Evolutionary conservation across 1,139 yeast species (phyloP), one percentile per base, ranked within the genome.

Genomic region (Torulaspora pretoriensis): DNA sequence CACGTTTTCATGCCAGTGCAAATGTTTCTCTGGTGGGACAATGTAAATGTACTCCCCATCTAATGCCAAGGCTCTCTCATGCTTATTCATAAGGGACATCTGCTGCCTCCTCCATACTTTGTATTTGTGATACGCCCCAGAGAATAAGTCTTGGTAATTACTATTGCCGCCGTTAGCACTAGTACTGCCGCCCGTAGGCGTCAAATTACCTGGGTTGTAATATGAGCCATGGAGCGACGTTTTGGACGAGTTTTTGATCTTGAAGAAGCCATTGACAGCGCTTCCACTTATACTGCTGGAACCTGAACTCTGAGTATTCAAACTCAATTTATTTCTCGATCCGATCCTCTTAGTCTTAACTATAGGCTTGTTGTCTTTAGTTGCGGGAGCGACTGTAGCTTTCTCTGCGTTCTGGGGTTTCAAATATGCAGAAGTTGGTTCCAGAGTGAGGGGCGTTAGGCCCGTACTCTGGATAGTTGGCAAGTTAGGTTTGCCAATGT

Each of bases 31-130:
- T 1, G 90, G 80, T 2, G 97, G 97, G 57, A 90, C 80, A 43
- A 92, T 76, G 61, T 90, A 94, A 12, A 92, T 80, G 60, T 89
- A 90, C 58, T 89, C 96, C 14, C 97, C 97, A 64, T 92, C 97
- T 35, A 92, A 78, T 1, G 95, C 90, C 39, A 92, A 70, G 1
- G 89, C 78, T 54, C 94, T 79, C 54, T 90, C 96, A 50, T 88
- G 87, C 43, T 89, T 77, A 36, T 54, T 62, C 51, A 85, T 78
- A 56, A 92, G 83, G 0, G 95, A 82, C 72, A 90, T 80, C 40
- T 82, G 88, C 59, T 89, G 92, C 49, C 94, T 78, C 55, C 97
- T 75, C 86, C 89, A 87, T 1, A 92, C 95, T 33, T 79, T 83
- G 78, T 90, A 79, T 53, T 74, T 77, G 51, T 74, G 68, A 42